Evolutionary conservation across 1,139 yeast species (phyloP).

Genomic region (Scheffersomyces segobiensis): DNA sequence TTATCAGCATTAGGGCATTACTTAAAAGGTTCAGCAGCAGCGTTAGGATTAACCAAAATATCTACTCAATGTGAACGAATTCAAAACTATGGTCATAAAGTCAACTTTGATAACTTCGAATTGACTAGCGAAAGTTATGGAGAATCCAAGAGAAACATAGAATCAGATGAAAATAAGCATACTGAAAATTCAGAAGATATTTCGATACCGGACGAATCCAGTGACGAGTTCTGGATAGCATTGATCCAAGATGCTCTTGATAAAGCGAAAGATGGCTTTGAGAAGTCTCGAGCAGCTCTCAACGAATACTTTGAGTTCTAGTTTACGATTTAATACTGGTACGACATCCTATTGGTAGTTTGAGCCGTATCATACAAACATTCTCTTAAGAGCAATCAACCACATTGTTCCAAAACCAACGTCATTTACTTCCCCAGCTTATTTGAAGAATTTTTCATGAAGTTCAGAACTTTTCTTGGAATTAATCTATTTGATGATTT

Average conservation of each 20-base stretch:
- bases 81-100: conserved; percentile 78
- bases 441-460: neutral
- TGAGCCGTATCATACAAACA: neutral
- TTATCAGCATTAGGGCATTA: conserved; percentile 86
- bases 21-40: conserved; percentile 93
- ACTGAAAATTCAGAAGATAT: neutral
- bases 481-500: neutral
- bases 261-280: conserved; percentile 59
- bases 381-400: neutral
- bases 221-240: conserved; percentile 48
- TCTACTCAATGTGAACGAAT: conserved; percentile 89
- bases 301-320: conserved; percentile 58
- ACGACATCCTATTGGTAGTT: neutral
- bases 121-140: conserved; percentile 6
- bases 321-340: conserved; percentile 12
- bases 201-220: conserved; percentile 16
- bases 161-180: neutral
- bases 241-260: conserved; percentile 56
- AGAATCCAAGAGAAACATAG: conserved; percentile 1
- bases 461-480: neutral
- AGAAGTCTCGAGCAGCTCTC: conserved; percentile 55
- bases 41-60: conserved; percentile 79
- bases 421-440: neutral
- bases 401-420: neutral
- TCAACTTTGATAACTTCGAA: conserved; percentile 45